Evolutionary conservation across 331 rosid species (phyloP), one percentile per base, ranked within the genome.

Genomic region (Rosa hybrid): DNA sequence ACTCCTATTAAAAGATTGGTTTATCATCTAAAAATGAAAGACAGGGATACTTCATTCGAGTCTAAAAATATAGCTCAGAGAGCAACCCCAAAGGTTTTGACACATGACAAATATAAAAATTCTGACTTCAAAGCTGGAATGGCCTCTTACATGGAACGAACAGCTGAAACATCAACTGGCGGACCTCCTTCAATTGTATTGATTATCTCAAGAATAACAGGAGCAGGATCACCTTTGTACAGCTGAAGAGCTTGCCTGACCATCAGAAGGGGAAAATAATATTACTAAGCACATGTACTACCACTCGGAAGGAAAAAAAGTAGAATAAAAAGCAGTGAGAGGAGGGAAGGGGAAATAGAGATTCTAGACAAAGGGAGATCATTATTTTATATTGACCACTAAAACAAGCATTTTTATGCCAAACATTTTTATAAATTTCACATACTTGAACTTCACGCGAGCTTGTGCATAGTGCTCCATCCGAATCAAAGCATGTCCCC

Each of bases 401-500:
- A 14, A 41, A 72, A 54, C 77, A n/a, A 60, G 74, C 56, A 71
- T 23, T 51, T 16, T 18, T 45, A 72, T 30, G 41, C 62, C 44
- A 79, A 80, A 81, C n/a, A 53, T 18, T 6, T 54, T 6, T 38
- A 81, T 57, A 80, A 83, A 65, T 42, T 54, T 76, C 64, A 84
- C 94, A 64, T 90, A 95, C 99, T 92, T 95, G 81, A 95, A 91
- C 87, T 95, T 95, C 76, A 95, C 99, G 68, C 98, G 99, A 84
- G 99, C 99, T 85, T 95, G 97, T 70, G 87, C 92, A 25, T 95
- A 93, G 88, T 90, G 98, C 89, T 95, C 99, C 97, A 90, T 95
- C 85, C 95, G 99, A 86, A 95, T 87, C 84, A 95, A 85, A 59
- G 99, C 99, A 85, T 91, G 98, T 63, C 98, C 99, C 99, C 99